Percentiles rank a stretch among this genome's conserved stretches.
These are phyloP conservation scores for Umbelopsis ramanniana DNA, from an alignment of 192 early-diverging fungal species.

Conservation along the genomic window DNA sequence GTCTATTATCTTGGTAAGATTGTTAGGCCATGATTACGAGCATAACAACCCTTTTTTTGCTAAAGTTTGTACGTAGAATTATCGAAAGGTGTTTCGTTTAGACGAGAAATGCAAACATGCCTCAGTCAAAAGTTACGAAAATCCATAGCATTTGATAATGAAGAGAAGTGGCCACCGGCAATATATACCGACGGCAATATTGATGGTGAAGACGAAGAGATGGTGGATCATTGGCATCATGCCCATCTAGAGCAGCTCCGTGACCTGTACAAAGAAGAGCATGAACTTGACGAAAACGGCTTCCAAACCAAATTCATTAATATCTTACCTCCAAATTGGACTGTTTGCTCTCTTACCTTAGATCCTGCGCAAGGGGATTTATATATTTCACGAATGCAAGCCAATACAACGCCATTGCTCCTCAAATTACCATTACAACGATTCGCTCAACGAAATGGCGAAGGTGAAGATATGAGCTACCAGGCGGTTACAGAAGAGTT, in stretches of 20 bases:
- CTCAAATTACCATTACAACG: slow-evolving; percentile 77
- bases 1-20: slow-evolving; percentile 58
- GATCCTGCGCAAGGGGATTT: slow-evolving; percentile 69
- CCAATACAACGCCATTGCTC: slow-evolving; percentile 54
- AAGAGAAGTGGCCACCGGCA: background rate
- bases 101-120: slow-evolving; percentile 63
- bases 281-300: slow-evolving; percentile 34
- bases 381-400: slow-evolving; percentile 69
- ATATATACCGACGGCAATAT: slow-evolving; percentile 4
- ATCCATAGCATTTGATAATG: slow-evolving; percentile 23
- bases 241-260: slow-evolving; percentile 25
- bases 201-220: slow-evolving; percentile 8
- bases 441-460: slow-evolving; percentile 40
- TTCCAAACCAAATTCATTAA: slow-evolving; percentile 59
- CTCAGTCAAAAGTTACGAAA: slow-evolving; percentile 50
- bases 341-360: slow-evolving; percentile 77
- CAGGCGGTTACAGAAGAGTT: slow-evolving; percentile 62
- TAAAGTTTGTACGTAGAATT: slow-evolving; percentile 47
- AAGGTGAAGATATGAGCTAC: slow-evolving; percentile 49
- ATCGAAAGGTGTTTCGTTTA: slow-evolving; percentile 59
- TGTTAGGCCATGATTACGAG: background rate
- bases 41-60: background rate
- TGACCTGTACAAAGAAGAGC: slow-evolving; percentile 46
- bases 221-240: slow-evolving; percentile 32
- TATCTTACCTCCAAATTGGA: slow-evolving; percentile 71